phyloP scores from a whole-genome alignment of 768 basidiomycete species.

The Lyophyllum atratum region DNA sequence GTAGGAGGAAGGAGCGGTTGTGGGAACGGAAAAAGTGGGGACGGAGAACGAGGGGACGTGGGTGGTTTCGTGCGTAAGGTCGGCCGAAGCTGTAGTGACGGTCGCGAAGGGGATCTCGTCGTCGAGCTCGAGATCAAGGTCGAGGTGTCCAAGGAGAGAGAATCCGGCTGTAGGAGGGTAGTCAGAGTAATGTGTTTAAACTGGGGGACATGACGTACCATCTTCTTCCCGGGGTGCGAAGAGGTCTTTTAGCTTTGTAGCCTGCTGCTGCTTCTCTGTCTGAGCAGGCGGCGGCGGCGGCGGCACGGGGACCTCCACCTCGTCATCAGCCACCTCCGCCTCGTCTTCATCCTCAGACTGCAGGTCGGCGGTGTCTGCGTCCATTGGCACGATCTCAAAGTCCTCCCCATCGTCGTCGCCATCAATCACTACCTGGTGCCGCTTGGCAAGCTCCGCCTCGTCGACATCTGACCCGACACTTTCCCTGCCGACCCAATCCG shows the following conservation, averaged over 20 bases:
- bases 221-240: constrained; percentile 72
- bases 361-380: neutral
- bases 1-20: constrained; percentile 7
- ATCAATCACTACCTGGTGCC: constrained; percentile 23
- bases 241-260: constrained; percentile 62
- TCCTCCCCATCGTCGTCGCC: constrained; percentile 25
- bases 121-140: constrained; percentile 48
- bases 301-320: constrained; percentile 3
- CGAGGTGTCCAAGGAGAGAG: constrained; percentile 75
- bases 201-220: constrained; percentile 38
- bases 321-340: constrained; percentile 15
- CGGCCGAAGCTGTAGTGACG: neutral
- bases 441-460: constrained; percentile 21
- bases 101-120: constrained; percentile 20
- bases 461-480: constrained; percentile 60
- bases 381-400: constrained; percentile 15
- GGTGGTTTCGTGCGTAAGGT: constrained; percentile 16
- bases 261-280: constrained; percentile 10
- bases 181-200: neutral
- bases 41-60: constrained; percentile 15
- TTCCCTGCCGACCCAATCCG: constrained; percentile 64
- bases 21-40: constrained; percentile 7
- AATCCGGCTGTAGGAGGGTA: constrained; percentile 50
- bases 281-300: constrained; percentile 4
- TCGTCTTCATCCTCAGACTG: constrained; percentile 5